Conservation (phyloP, 1,284 basidiomycete species). For the Meira nashicola region DNA sequence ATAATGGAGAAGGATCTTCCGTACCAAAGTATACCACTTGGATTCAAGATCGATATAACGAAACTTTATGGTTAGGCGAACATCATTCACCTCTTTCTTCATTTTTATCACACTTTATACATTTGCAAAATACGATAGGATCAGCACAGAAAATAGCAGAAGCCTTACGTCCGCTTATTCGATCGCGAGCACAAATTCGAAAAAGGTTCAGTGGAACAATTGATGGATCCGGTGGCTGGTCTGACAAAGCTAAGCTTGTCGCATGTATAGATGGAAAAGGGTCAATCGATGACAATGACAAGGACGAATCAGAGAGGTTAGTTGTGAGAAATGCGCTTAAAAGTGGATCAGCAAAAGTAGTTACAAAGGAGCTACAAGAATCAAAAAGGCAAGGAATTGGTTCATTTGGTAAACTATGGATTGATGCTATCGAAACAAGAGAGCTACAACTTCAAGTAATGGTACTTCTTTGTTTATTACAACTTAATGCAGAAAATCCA, state of each 20-base stretch:
- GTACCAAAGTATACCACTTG: background rate
- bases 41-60: background rate
- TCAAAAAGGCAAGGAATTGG: background rate
- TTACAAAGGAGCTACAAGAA: slow-evolving; percentile 3
- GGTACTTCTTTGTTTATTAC: slow-evolving; percentile 6
- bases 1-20: background rate
- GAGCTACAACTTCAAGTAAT: slow-evolving; percentile 13
- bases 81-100: slow-evolving; percentile 1
- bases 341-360: slow-evolving; percentile 1
- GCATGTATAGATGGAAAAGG: background rate
- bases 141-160: background rate
- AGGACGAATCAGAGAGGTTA: background rate
- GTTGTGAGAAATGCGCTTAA: background rate
- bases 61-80: slow-evolving; percentile 11
- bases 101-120: background rate
- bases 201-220: background rate
- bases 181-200: background rate
- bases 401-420: background rate
- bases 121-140: background rate
- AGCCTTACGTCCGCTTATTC: background rate
- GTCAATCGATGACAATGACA: background rate
- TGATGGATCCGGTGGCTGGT: too few relatives aligned
- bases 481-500: slow-evolving; percentile 7
- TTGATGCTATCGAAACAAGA: slow-evolving; percentile 8
- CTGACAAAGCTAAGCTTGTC: background rate